phyloP scores from a whole-genome alignment of 1,284 basidiomycete genomes.

The Irpex sp. region DNA sequence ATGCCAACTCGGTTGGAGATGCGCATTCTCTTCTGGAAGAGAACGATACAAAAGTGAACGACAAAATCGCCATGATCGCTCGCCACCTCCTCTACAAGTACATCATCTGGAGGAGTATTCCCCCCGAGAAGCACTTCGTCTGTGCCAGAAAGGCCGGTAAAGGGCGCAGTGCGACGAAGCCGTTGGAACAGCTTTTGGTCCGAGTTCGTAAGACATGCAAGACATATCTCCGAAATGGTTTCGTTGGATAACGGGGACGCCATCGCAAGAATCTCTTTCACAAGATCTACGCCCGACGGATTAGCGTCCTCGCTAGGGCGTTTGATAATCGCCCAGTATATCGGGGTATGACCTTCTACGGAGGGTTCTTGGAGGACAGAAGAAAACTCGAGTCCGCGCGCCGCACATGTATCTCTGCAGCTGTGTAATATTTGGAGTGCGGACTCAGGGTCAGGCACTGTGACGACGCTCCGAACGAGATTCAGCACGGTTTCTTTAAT shows the following conservation, averaged over 20 bases:
- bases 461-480: slow-evolving; percentile 28
- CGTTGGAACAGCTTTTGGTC: slow-evolving; percentile 64
- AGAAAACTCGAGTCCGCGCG: slow-evolving; percentile 37
- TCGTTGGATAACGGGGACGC: slow-evolving; percentile 47
- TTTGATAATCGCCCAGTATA: slow-evolving; percentile 70
- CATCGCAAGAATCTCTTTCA: slow-evolving; percentile 48
- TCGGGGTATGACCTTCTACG: slow-evolving; percentile 60
- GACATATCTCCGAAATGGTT: slow-evolving; percentile 54
- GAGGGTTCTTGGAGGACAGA: slow-evolving; percentile 54
- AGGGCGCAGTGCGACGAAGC: slow-evolving; percentile 46
- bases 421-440: slow-evolving; percentile 36
- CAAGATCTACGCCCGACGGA: slow-evolving; percentile 36
- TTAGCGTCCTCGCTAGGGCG: slow-evolving; percentile 21
- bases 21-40: slow-evolving; percentile 72
- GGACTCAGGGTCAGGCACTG: slow-evolving; percentile 21
- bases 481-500: slow-evolving; percentile 24
- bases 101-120: slow-evolving; percentile 45
- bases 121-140: slow-evolving; percentile 59
- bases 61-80: slow-evolving; percentile 50
- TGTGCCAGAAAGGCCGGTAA: slow-evolving; percentile 45
- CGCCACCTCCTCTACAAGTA: slow-evolving; percentile 45
- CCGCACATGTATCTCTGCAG: slow-evolving; percentile 42
- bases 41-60: slow-evolving; percentile 47
- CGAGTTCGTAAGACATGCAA: slow-evolving; percentile 59
- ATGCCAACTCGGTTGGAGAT: slow-evolving; percentile 48